These are phyloP conservation scores for Zarea fungicola DNA, from an alignment of 2,329 filamentous ascomycete genomes.

Conservation along the genomic window DNA sequence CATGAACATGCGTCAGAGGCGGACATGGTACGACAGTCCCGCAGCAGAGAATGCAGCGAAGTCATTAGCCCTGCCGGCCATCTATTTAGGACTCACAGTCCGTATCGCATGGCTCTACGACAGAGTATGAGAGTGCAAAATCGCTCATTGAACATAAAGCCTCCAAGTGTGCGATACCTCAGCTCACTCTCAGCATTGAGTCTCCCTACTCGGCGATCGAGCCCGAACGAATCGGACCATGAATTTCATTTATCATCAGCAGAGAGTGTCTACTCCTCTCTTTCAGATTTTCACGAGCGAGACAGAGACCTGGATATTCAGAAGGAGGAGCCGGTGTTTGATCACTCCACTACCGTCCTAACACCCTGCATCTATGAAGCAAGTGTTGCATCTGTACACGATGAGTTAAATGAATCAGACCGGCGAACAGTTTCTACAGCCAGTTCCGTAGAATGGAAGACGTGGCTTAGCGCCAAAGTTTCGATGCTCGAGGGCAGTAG, in stretches of 20 bases:
- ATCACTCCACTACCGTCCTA: background rate
- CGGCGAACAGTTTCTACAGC: slow-evolving; percentile 35
- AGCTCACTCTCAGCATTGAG: slow-evolving; percentile 35
- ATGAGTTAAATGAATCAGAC: slow-evolving; percentile 16
- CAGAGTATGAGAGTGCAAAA: slow-evolving; percentile 35
- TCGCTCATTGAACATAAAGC: slow-evolving; percentile 16
- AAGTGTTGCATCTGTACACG: background rate
- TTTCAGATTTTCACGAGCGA: slow-evolving; percentile 18
- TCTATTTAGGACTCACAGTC: slow-evolving; percentile 50
- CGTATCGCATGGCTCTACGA: slow-evolving; percentile 48
- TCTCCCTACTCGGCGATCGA: slow-evolving; percentile 35
- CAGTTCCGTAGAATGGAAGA: slow-evolving; percentile 52
- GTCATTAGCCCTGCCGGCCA: slow-evolving; percentile 45
- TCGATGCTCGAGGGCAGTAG: slow-evolving; percentile 36
- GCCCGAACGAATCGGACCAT: slow-evolving; percentile 34
- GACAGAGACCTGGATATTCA: slow-evolving; percentile 1
- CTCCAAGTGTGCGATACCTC: slow-evolving; percentile 30
- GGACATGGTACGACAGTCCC: background rate
- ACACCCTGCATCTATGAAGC: background rate
- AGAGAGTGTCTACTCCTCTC: slow-evolving; percentile 45
- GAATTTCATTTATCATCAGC: slow-evolving; percentile 35
- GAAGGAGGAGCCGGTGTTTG: background rate
- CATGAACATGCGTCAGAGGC: background rate
- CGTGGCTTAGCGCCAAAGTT: slow-evolving; percentile 47
- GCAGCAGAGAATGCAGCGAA: background rate